Base-by-base conservation (phyloP, 345 rosid genomes). In the Iberis pinnata region DNA sequence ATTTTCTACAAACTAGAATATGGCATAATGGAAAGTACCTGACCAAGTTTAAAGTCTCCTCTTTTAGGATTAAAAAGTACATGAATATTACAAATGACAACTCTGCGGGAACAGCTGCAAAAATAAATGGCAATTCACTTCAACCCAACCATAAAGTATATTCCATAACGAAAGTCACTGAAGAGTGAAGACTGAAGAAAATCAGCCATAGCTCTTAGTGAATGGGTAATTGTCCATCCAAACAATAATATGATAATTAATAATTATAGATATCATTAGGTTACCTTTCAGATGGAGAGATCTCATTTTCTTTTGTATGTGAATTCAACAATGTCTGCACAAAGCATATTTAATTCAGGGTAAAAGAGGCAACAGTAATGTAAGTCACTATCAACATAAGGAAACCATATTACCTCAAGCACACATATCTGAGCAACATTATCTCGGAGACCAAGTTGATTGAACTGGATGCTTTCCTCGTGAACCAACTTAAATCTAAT, bases 391-490 rank as follows among this genome's bases (percentile, higher is more conserved):
- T 19, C 18, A 45, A 46, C 27, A 53, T 9, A 51, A 45, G 18
- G 65, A 39, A 51, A 37, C 12, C 37, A 22, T 60, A 14, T 18
- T 70, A 88, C 98, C 98, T 83, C 95, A 53, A 92, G 64, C 58
- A 92, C 93, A 48, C 95, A 92, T 74, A 88, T 84, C 77, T 92
- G 98, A 62, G 95, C 96, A 77, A 92, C 96, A 78, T 92, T 88
- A 73, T 92, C 93, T 39, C 98, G 83, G 37, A 92, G 89, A 58
- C 88, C 88, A 72, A 78, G 78, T 74, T 77, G 81, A 67, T 72
- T 88, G 71, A 70, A 92, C 62, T 87, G 83, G 32, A 88, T 79
- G 70, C 74, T 69, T 74, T 88, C 98, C 67, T 92, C 98, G 31
- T 80, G 65, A 31, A 82, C 77, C 75, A 92, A 69, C 77, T 88